Evolutionary conservation across 176 grass and related monocot species (phyloP).

Genomic region (Sorghum bicolor): DNA sequence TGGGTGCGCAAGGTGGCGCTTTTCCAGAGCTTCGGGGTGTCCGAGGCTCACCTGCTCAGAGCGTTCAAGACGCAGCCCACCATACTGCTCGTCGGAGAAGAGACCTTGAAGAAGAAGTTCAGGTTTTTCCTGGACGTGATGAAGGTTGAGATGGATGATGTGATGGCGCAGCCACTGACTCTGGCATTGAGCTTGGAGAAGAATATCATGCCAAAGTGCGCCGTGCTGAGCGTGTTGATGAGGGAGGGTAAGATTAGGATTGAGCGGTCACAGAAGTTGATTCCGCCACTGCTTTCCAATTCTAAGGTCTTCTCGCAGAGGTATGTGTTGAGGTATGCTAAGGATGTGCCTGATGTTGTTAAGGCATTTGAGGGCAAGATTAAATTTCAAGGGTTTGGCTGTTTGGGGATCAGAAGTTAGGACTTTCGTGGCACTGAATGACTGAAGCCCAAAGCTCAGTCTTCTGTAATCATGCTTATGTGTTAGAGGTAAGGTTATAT

Average conservation of each 20-base stretch:
- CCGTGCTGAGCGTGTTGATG: conserved; percentile 43
- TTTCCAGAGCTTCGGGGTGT: conserved; percentile 38
- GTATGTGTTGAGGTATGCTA: conserved; percentile 26
- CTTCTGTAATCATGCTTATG: neutral
- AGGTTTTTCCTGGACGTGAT: conserved; percentile 33
- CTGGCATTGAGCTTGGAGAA: conserved; percentile 43
- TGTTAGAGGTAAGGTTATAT: neutral
- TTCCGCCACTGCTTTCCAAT: neutral
- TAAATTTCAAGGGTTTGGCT: conserved; percentile 42
- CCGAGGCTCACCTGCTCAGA: conserved; percentile 16
- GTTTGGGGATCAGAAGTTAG: neutral
- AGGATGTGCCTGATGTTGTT: conserved; percentile 44
- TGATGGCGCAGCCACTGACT: conserved; percentile 4
- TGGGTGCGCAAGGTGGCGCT: conserved; percentile 38
- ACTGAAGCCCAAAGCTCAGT: neutral
- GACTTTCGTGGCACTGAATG: neutral
- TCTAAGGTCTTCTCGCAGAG: neutral
- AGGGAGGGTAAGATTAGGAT: conserved; percentile 41
- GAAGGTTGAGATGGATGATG: conserved; percentile 22
- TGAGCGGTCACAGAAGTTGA: neutral
- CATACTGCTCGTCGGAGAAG: neutral
- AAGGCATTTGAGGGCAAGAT: conserved; percentile 48
- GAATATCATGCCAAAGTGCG: conserved; percentile 38
- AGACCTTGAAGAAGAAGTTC: conserved; percentile 21
- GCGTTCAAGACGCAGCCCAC: conserved; percentile 37